Base-by-base conservation (phyloP, 1,284 basidiomycete species). In the Fomitopsis schrenkii region DNA sequence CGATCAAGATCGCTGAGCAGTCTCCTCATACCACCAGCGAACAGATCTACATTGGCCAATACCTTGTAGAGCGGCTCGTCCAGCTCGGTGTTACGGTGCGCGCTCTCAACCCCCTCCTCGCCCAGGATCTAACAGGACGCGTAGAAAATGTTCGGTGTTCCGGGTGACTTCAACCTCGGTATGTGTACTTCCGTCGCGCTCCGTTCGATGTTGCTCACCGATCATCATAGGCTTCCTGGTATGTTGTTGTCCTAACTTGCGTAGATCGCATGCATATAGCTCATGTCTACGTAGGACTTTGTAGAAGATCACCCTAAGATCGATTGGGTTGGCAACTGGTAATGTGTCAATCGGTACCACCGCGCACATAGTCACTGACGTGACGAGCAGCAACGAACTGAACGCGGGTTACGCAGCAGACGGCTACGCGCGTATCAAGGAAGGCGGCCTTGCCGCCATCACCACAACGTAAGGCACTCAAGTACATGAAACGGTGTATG, bases 401-500 rank as follows among this genome's bases (percentile, higher is more conserved):
- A 93, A 94, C 66, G 90, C 92, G 0, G 80, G 93, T 0, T 97
- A 97, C 73, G 94, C 94, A n/a, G 93, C 93, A 0, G 95, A 98
- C 71, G 96, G 95, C 22, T 97, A 97, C 71, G 92, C 95, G 35
- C 86, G 95, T 58, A 87, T 95, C 56, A 93, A 93, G 68, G 84
- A 83, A 50, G 77, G 84, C 59, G 84, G 85, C 59, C 76, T 94
- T 57, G 91, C 92, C 53, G 91, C 89, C 8, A 72, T 95, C 7
- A 76, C 87, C 26, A 93, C 91, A n/a, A 92, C 90, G 86, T 90
- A 72, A 41, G 78, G 61, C 42, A n/a, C 59, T 12, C 26, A 0
- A 14, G 5, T 9, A 28, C 1, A 1, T 48, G 12, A 19, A 19
- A 4, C 33, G 22, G 6, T 12, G 33, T 38, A 40, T 38, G 19